Conservation (phyloP, 768 basidiomycete species). For the Tephrocybe sp. region DNA sequence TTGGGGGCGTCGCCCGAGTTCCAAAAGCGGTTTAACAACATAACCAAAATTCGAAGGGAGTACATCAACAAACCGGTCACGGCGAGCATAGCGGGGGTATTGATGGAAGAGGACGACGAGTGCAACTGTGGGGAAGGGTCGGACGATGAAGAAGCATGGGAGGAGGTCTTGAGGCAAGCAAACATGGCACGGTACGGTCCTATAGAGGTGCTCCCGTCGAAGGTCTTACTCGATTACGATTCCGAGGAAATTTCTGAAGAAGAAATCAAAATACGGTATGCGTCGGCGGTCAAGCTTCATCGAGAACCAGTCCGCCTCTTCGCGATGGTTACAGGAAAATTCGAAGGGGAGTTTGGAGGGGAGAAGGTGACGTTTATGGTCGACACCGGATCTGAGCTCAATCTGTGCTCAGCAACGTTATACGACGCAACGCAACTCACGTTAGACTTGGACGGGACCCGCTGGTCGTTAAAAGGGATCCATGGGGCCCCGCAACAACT, state of each 20-base stretch:
- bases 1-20: conserved; percentile 4
- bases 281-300: conserved; percentile 8
- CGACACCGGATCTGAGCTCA: conserved; percentile 10
- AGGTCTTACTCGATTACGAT: background rate
- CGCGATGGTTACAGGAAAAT: conserved; percentile 12
- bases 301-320: conserved; percentile 3
- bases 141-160: background rate
- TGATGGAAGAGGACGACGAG: background rate
- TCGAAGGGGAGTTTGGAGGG: conserved; percentile 1
- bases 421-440: background rate
- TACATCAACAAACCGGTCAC: conserved; percentile 4
- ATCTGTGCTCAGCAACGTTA: background rate
- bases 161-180: background rate
- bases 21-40: conserved; percentile 1
- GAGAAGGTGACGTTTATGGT: conserved; percentile 4
- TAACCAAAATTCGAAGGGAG: conserved; percentile 2
- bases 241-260: background rate
- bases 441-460: conserved; percentile 16
- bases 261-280: conserved; percentile 9
- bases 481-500: conserved; percentile 16
- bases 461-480: conserved; percentile 24
- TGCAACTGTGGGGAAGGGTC: background rate
- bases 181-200: background rate
- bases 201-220: background rate
- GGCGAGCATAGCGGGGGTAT: background rate